Base-by-base conservation (phyloP, 768 basidiomycete species). In the Lentinula detonsa region DNA sequence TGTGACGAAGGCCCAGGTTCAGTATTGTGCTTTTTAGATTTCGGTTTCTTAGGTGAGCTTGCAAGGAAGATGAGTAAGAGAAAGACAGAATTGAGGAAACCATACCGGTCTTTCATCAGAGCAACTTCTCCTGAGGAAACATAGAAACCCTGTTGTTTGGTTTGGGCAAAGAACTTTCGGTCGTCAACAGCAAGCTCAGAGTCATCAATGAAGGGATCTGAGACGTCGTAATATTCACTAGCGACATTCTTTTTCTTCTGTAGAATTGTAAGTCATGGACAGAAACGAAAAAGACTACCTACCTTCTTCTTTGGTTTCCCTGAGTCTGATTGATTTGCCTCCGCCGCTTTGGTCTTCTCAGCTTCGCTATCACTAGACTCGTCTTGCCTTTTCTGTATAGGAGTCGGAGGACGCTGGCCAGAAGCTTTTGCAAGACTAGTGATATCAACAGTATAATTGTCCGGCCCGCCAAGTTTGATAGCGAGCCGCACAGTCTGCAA, bases 201-300 rank as follows among this genome's bases (percentile, higher is more conserved):
- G 74, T 99, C 97, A 78, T 99, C 97, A 69, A 99, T 97, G 76
- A 98, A 98, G 0, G 93, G 90, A 74, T 99, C 97, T 0, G 80
- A 76, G 18, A 87, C 78, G 75, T 99, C 96, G 78, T 99, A 99
- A 68, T 94, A 92, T 69, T 90, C 91, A 21, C 84, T 74, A 0
- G 78, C 77, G 1, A 73, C 70, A 60, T 78, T 82, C 69, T 85
- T 86, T 71, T 79, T 76, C 76, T 80, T 64, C 21, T 50, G 37
- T 50, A 67, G 64, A 39, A 18, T 40, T 9, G 13, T 52, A 21
- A 39, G 31, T 10, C 50, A 53, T 13, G 10, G 4, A 45, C 53
- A 55, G 28, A 54, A 60, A 59, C 52, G 21, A 51, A 35, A 39
- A 10, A 60, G 23, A 1, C 65, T 39, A 53, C 59, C 18, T 68